Evolutionary conservation across 176 grass and related monocot species (phyloP).

Genomic region (Typha latifolia): DNA sequence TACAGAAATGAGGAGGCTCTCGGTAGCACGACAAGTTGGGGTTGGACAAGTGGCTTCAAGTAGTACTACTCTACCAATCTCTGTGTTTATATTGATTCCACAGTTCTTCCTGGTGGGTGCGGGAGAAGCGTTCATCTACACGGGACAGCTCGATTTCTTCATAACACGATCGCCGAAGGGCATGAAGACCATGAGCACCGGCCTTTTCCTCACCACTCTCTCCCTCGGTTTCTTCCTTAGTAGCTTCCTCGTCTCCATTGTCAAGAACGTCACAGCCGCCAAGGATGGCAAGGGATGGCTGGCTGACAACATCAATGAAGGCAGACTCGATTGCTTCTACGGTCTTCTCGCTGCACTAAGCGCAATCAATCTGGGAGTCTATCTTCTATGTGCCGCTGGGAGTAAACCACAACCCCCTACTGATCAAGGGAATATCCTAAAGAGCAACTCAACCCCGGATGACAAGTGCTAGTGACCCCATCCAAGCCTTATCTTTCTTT

Average conservation of each 20-base stretch:
- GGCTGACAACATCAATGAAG: conserved; percentile 54
- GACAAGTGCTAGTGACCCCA: neutral
- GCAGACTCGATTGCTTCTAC: conserved; percentile 72
- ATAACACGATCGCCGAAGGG: conserved; percentile 73
- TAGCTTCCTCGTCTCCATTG: conserved; percentile 61
- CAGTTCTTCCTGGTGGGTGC: conserved; percentile 81
- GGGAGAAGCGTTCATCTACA: conserved; percentile 81
- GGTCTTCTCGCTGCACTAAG: conserved; percentile 47
- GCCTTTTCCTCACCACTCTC: conserved; percentile 62
- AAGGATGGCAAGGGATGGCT: conserved; percentile 38
- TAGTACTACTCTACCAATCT: conserved; percentile 35
- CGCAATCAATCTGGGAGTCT: conserved; percentile 40
- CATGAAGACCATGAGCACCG: conserved; percentile 94
- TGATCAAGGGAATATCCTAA: neutral
- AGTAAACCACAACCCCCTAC: neutral
- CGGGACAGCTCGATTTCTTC: conserved; percentile 86
- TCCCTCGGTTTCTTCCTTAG: conserved; percentile 79
- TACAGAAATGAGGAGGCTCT: conserved; percentile 41
- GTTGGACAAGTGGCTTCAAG: neutral
- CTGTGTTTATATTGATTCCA: conserved; percentile 55
- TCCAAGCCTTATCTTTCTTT: too few species aligned
- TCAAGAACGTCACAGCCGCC: conserved; percentile 30
- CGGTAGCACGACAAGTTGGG: conserved; percentile 3
- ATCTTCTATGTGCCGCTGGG: conserved; percentile 40
- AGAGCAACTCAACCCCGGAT: neutral